Conservation (phyloP, 108 stramenopile species). For the Tribonema minus region DNA sequence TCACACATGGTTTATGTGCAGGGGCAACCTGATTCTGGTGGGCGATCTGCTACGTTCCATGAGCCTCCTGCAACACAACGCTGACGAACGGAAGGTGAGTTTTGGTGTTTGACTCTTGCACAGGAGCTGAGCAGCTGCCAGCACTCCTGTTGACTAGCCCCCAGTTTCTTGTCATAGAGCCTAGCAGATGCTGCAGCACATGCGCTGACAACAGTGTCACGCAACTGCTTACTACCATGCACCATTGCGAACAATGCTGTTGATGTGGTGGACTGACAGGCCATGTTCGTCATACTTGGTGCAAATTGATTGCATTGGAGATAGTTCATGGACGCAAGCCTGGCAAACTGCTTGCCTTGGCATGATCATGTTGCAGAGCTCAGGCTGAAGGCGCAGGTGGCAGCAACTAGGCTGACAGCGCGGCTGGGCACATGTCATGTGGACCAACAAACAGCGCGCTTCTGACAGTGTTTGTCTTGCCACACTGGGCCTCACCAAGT, state of each 20-base stretch:
- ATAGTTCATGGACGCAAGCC: no score
- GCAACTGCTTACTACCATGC: background rate
- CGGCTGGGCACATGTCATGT: no score
- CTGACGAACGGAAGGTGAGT: slow-evolving; percentile 16
- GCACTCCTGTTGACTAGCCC: background rate
- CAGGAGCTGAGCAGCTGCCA: background rate
- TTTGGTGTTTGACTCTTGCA: background rate
- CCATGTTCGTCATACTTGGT: no score
- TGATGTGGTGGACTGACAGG: no score
- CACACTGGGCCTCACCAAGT: no score
- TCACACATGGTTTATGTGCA: background rate
- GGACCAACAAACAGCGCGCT: no score
- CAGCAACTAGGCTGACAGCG: no score
- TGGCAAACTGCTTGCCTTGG: no score
- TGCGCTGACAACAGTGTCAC: background rate
- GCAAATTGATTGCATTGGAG: no score
- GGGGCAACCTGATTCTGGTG: slow-evolving; percentile 74
- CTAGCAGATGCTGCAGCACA: background rate
- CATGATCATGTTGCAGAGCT: no score
- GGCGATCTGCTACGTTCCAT: slow-evolving; percentile 96
- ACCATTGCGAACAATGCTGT: background rate
- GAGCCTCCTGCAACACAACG: slow-evolving; percentile 78
- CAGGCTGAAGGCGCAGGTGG: no score
- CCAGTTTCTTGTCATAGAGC: background rate
- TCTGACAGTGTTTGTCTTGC: no score